Evolutionary conservation across 177 flowering plant genomes (phyloP).

Genomic region (Vitis hybrid): DNA sequence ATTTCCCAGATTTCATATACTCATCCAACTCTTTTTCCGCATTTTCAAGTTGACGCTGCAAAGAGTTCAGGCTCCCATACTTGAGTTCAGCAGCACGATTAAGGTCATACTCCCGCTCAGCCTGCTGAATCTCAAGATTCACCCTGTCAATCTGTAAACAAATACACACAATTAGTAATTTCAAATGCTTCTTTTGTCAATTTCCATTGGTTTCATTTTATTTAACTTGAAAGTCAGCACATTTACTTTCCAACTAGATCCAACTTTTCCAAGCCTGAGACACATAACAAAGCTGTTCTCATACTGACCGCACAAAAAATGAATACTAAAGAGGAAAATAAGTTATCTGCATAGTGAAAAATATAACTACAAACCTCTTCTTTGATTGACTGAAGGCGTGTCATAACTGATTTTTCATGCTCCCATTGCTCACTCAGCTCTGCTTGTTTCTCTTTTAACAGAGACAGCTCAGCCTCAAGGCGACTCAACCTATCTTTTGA

Average conservation of each 20-base stretch:
- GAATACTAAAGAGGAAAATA: neutral
- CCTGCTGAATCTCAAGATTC: conserved; percentile 93
- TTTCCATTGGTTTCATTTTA: neutral
- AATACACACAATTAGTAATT: neutral
- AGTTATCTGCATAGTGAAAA: neutral
- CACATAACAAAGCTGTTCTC: neutral
- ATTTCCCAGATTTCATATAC: conserved; percentile 82
- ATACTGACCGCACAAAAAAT: neutral
- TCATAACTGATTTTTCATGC: conserved; percentile 91
- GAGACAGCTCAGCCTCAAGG: conserved; percentile 76
- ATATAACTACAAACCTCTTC: conserved; percentile 67
- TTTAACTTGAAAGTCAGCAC: neutral
- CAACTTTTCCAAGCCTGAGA: neutral
- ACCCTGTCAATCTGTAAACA: conserved; percentile 85
- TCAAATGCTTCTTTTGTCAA: too few species aligned
- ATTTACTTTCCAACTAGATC: neutral
- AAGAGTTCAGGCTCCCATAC: conserved; percentile 80
- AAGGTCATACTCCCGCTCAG: conserved; percentile 95
- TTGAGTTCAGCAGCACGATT: conserved; percentile 96
- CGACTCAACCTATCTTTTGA: conserved; percentile 83
- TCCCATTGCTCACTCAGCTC: conserved; percentile 91
- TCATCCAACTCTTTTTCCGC: conserved; percentile 87
- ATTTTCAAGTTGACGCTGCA: conserved; percentile 77
- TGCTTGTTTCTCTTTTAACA: conserved; percentile 69
- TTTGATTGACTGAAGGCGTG: conserved; percentile 83